Percentiles rank a stretch among this genome's conserved stretches.
These are phyloP conservation scores for Solanum commersonii DNA, from an alignment of 257 asterid genomes.

Conservation along the genomic window DNA sequence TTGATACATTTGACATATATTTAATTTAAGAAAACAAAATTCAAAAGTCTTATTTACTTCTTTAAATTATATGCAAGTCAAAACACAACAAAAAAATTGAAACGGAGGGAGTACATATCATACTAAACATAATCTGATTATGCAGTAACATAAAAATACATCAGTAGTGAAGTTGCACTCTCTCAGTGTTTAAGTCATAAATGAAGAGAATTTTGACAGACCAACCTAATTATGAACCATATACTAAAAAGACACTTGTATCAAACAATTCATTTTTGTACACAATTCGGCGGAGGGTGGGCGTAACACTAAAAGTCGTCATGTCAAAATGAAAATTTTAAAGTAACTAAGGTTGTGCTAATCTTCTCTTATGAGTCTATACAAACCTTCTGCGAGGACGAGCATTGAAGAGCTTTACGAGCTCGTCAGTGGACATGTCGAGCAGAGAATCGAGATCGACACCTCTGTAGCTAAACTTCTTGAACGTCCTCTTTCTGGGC, in stretches of 20 bases:
- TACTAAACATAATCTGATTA: background rate
- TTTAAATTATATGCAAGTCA: background rate
- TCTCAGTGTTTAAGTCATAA: background rate
- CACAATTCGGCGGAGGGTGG: background rate
- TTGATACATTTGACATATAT: no score
- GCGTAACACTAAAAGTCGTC: background rate
- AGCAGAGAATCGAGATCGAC: constrained; percentile 78
- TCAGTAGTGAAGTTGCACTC: background rate
- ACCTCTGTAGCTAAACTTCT: constrained; percentile 79
- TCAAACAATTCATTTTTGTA: background rate
- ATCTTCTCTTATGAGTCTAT: background rate
- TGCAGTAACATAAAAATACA: background rate
- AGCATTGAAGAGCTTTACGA: constrained; percentile 66
- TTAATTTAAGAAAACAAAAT: background rate
- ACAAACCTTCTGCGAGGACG: constrained; percentile 68
- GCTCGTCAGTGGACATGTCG: constrained; percentile 80
- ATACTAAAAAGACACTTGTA: background rate
- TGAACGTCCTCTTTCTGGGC: constrained; percentile 73
- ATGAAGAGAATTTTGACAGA: background rate
- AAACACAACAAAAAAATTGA: background rate
- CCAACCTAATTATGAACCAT: background rate
- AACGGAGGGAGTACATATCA: background rate
- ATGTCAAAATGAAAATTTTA: background rate
- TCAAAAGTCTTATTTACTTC: background rate
- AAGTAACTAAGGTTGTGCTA: background rate